Percentiles rank a stretch among this genome's conserved stretches.
These are phyloP conservation scores for Paramecium primaurelia DNA, from an alignment of 73 alveolate species.

Conservation along the genomic window DNA sequence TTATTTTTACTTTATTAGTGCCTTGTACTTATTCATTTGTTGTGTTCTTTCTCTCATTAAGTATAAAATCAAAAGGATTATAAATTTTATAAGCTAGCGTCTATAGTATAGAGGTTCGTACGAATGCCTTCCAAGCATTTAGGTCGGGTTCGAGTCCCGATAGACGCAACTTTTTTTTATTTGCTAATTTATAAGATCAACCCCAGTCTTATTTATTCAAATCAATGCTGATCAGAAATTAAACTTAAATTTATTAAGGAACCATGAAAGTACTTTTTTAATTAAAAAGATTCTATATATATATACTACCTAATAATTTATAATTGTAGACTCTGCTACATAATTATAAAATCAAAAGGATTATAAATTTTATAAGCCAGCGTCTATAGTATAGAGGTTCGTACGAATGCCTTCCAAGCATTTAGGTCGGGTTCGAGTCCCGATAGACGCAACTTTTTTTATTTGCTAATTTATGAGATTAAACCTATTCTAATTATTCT, in stretches of 20 bases:
- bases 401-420: constrained; percentile 89
- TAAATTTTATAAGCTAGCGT: constrained; percentile 46
- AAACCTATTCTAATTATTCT: background rate
- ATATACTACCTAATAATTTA: too few species aligned
- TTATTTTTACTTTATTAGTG: too few species aligned
- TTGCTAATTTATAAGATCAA: too few species aligned
- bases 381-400: constrained; percentile 85
- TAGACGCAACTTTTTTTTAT: constrained; percentile 61
- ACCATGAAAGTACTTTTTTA: too few species aligned
- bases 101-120: constrained; percentile 86
- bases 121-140: constrained; percentile 87
- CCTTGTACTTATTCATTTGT: background rate
- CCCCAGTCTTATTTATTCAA: too few species aligned
- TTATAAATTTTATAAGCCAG: background rate
- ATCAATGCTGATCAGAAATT: too few species aligned
- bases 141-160: constrained; percentile 95
- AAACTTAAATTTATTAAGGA: too few species aligned
- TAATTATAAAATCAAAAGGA: background rate
- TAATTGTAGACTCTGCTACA: too few species aligned
- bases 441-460: constrained; percentile 79
- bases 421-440: constrained; percentile 92
- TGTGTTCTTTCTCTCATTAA: background rate
- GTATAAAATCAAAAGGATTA: background rate
- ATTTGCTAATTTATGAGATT: background rate
- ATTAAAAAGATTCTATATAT: too few species aligned